These are phyloP conservation scores for Ilyonectria robusta DNA, from an alignment of 2,329 filamentous ascomycete species.

Conservation along the genomic window DNA sequence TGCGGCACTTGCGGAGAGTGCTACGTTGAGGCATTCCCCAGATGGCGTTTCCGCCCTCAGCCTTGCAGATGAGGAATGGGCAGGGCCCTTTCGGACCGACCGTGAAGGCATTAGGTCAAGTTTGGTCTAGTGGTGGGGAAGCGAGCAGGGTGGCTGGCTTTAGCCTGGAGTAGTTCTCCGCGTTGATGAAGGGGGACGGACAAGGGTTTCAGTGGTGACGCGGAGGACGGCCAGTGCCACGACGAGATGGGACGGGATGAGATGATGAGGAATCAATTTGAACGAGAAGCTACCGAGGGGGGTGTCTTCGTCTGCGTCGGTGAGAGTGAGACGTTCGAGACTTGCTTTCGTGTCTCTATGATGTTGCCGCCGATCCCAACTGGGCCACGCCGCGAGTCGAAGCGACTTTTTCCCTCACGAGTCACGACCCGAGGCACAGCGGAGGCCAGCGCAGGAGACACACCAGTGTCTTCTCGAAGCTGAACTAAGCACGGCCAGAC, in stretches of 20 bases:
- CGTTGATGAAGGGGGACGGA: slow-evolving; percentile 35
- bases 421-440: background rate
- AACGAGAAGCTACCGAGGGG: slow-evolving; percentile 3
- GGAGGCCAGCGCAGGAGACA: slow-evolving; percentile 33
- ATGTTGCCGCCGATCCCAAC: background rate
- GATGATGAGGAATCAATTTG: slow-evolving; percentile 18
- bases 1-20: background rate
- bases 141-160: slow-evolving; percentile 10
- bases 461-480: slow-evolving; percentile 44
- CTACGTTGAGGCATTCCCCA: slow-evolving; percentile 1
- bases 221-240: slow-evolving; percentile 1
- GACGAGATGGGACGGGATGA: slow-evolving; percentile 9
- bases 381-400: background rate
- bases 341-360: background rate
- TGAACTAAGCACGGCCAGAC: slow-evolving; percentile 41
- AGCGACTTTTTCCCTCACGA: slow-evolving; percentile 17
- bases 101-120: slow-evolving; percentile 22
- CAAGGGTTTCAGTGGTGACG: background rate
- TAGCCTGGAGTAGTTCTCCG: slow-evolving; percentile 43
- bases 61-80: slow-evolving; percentile 31
- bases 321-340: background rate
- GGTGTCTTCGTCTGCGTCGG: slow-evolving; percentile 11
- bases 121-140: slow-evolving; percentile 41
- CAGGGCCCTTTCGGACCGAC: slow-evolving; percentile 50
- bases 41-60: slow-evolving; percentile 31